These are phyloP conservation scores for Venturia asperata DNA, from an alignment of 2,329 filamentous ascomycete genomes.

Conservation along the genomic window DNA sequence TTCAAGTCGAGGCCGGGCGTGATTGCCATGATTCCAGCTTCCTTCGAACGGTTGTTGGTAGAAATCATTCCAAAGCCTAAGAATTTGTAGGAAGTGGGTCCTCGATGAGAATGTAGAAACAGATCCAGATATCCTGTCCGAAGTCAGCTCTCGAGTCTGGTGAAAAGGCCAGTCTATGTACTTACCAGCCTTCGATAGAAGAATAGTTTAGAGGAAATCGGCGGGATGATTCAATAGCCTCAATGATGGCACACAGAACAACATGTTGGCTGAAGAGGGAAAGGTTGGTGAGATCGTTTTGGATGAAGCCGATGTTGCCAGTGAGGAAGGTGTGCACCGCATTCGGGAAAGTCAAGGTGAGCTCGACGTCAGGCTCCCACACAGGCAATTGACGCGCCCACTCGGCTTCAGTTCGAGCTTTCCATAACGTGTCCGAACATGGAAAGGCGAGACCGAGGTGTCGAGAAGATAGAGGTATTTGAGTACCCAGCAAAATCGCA, in stretches of 20 bases:
- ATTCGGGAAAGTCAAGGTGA: slow-evolving; percentile 1
- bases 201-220: slow-evolving; percentile 2
- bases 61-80: slow-evolving; percentile 1
- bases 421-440: neutral
- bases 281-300: neutral
- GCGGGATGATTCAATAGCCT: neutral
- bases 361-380: neutral
- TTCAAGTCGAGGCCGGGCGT: neutral
- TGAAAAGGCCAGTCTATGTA: neutral
- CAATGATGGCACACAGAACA: neutral
- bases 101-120: neutral
- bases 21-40: neutral
- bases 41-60: neutral
- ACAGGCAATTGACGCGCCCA: neutral
- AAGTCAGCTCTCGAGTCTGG: neutral
- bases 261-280: slow-evolving; percentile 8
- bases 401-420: neutral
- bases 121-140: neutral
- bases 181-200: slow-evolving; percentile 7
- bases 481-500: neutral
- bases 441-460: slow-evolving; percentile 4
- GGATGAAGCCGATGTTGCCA: slow-evolving; percentile 3
- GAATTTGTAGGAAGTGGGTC: slow-evolving; percentile 10
- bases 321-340: neutral
- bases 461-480: slow-evolving; percentile 4